Conservation (phyloP, 495 filamentous ascomycete species). For the Neurospora africana region DNA sequence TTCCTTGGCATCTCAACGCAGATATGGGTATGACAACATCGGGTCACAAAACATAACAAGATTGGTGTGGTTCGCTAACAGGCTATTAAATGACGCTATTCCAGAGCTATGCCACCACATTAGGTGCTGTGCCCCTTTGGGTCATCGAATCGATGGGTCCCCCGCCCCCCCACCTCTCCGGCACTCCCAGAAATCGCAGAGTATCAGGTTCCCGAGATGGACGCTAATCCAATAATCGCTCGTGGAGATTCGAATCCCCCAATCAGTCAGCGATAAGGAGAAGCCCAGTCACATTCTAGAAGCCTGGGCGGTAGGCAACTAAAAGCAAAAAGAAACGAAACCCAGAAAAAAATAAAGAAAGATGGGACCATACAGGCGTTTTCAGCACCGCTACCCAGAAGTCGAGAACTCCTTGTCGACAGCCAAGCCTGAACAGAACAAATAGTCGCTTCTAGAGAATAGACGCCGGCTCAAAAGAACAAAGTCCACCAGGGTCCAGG, state of each 20-base stretch:
- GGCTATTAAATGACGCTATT: not conserved
- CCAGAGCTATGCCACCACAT: not conserved
- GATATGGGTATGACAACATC: not conserved
- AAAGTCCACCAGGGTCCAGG: not conserved
- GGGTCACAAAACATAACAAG: not conserved
- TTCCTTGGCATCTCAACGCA: not conserved
- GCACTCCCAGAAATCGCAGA: not conserved
- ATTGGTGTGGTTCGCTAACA: not conserved
- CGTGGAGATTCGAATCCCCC: not conserved
- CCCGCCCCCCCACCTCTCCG: not conserved
- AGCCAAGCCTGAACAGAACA: not conserved
- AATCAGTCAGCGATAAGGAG: not conserved
- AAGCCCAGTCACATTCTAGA: not conserved
- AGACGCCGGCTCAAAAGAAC: not conserved
- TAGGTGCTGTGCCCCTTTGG: not conserved
- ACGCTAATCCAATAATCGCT: not conserved
- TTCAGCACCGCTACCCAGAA: not conserved
- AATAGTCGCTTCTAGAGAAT: not conserved
- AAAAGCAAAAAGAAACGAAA: not conserved
- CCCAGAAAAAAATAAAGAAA: not conserved
- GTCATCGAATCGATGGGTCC: not conserved
- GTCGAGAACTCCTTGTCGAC: not conserved
- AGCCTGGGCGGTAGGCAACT: not conserved
- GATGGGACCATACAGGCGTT: not conserved
- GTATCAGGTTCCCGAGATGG: not conserved